Conservation (phyloP, 2,329 filamentous ascomycete species). For the Plectosphaerella sp. region DNA sequence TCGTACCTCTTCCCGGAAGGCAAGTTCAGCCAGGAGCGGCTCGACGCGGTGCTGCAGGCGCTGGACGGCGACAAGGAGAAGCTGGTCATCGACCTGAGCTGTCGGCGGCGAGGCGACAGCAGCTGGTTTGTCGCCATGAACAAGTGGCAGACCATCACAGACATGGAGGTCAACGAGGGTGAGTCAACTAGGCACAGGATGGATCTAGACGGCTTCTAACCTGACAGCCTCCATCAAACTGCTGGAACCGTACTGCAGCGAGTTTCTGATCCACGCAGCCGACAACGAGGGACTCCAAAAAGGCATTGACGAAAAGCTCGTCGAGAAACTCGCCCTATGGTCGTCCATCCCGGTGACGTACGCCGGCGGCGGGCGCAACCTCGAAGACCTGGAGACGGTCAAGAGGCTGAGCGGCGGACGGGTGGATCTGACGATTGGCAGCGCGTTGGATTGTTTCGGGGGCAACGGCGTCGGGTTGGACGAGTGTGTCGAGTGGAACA, state of each 20-base stretch:
- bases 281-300: constrained; percentile 93
- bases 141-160: constrained; percentile 97
- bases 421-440: constrained; percentile 93
- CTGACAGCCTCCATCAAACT: constrained; percentile 68
- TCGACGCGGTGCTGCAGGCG: constrained; percentile 68
- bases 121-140: constrained; percentile 98
- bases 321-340: constrained; percentile 74
- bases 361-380: constrained; percentile 81
- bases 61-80: constrained; percentile 72
- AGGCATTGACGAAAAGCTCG: constrained; percentile 84
- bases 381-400: constrained; percentile 80
- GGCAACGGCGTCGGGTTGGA: constrained; percentile 81
- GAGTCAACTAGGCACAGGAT: constrained; percentile 13
- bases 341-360: constrained; percentile 93
- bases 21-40: constrained; percentile 71
- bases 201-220: constrained; percentile 2
- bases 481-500: constrained; percentile 88
- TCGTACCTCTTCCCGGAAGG: constrained; percentile 88
- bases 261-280: constrained; percentile 95
- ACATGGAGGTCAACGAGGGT: constrained; percentile 92
- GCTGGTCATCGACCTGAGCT: constrained; percentile 93
- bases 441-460: constrained; percentile 93
- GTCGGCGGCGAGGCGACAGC: constrained; percentile 65
- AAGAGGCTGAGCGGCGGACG: constrained; percentile 72
- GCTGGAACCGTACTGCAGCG: constrained; percentile 88